Percentiles rank a stretch among this genome's conserved stretches.
Evolutionary conservation across 331 rosid genomes (phyloP).

Genomic region (Acacia concinna): DNA sequence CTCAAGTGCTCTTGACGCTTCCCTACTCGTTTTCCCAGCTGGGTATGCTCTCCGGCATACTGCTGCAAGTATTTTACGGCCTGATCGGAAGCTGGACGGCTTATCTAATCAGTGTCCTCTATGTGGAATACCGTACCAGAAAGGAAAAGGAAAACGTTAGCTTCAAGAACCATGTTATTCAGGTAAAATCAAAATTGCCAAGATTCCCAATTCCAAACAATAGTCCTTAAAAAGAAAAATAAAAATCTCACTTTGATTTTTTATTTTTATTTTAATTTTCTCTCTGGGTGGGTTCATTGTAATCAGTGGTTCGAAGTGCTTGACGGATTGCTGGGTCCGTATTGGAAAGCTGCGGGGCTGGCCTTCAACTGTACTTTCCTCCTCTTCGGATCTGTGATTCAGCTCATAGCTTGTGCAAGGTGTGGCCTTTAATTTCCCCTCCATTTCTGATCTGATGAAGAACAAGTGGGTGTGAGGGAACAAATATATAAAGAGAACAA

Average conservation of each 20-base stretch:
- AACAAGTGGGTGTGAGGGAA: too few relatives aligned
- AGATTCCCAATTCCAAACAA: not conserved
- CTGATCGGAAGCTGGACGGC: slow-evolving; percentile 78
- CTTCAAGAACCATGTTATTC: slow-evolving; percentile 77
- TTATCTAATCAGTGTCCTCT: slow-evolving; percentile 67
- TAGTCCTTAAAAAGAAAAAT: not conserved
- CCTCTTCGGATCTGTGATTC: slow-evolving; percentile 71
- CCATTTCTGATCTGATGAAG: slow-evolving; percentile 20
- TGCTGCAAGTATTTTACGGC: slow-evolving; percentile 67
- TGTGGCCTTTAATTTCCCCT: not conserved
- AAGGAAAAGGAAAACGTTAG: slow-evolving; percentile 65
- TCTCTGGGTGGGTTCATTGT: not conserved
- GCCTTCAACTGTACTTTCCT: slow-evolving; percentile 79
- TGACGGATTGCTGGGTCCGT: slow-evolving; percentile 67
- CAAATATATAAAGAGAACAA: too few relatives aligned
- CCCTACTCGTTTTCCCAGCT: slow-evolving; percentile 77
- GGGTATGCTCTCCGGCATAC: slow-evolving; percentile 61
- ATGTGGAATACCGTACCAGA: slow-evolving; percentile 62
- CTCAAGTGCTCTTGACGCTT: slow-evolving; percentile 67
- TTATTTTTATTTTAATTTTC: too few relatives aligned
- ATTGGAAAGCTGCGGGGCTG: slow-evolving; percentile 67
- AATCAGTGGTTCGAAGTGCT: slow-evolving; percentile 80
- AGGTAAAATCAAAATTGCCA: slow-evolving; percentile 24
- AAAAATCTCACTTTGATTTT: not conserved
- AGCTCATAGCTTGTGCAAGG: slow-evolving; percentile 83